Percentiles rank a stretch among this genome's conserved stretches.
Evolutionary conservation across 129 eudicot species (phyloP).

Genomic region (Flaveria brownii): DNA sequence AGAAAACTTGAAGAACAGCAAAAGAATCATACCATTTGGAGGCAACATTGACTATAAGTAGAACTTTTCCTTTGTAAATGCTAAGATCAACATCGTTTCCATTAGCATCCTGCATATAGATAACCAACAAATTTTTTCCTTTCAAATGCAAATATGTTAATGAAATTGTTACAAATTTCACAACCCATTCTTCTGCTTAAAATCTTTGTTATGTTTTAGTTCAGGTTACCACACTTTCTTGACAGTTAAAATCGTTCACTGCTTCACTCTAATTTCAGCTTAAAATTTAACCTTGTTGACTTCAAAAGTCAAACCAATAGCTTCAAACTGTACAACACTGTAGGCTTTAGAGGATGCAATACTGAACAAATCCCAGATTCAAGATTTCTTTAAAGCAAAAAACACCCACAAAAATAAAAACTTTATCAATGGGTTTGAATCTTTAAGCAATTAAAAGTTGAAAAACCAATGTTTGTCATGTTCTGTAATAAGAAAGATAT

Average conservation of each 20-base stretch:
- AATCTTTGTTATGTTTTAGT: background rate
- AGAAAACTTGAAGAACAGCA: background rate
- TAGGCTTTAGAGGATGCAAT: background rate
- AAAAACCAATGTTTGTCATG: background rate
- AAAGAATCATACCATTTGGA: constrained; percentile 53
- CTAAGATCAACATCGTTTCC: constrained; percentile 51
- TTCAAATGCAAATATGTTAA: constrained; percentile 8
- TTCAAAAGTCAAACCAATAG: constrained; percentile 27
- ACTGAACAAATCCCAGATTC: constrained; percentile 7
- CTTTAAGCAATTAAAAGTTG: constrained; percentile 16
- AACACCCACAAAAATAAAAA: background rate
- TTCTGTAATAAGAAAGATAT: background rate
- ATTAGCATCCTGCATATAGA: constrained; percentile 43
- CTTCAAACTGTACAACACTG: background rate
- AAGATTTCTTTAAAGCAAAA: constrained; percentile 13
- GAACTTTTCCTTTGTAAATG: constrained; percentile 58
- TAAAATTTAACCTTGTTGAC: constrained; percentile 20
- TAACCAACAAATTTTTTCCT: background rate
- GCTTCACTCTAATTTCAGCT: background rate
- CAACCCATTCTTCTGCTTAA: background rate
- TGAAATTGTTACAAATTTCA: background rate
- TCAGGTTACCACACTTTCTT: background rate
- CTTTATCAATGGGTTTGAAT: constrained; percentile 8
- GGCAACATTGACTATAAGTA: constrained; percentile 66
- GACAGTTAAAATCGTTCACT: too few species aligned